Evolutionary conservation across 2,329 filamentous ascomycete genomes (phyloP).

Genomic region (Chalara sp.): DNA sequence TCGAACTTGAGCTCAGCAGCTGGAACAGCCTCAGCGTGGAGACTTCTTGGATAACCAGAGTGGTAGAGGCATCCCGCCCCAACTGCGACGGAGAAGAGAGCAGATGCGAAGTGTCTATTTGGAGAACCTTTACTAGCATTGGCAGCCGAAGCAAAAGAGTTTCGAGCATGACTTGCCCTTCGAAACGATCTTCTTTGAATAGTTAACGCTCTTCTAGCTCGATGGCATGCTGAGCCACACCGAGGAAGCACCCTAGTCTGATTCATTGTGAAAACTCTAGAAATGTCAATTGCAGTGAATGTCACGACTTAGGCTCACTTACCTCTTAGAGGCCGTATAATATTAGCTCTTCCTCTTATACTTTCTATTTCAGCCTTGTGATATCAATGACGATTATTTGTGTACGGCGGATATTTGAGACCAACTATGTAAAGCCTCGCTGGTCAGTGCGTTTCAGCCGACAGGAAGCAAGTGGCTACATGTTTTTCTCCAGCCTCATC

Average conservation of each 20-base stretch:
- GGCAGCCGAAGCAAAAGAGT: not conserved
- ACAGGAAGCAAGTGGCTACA: too few species aligned
- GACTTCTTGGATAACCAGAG: slow-evolving; percentile 14
- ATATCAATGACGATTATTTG: not conserved
- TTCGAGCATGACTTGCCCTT: slow-evolving; percentile 7
- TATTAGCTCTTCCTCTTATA: too few species aligned
- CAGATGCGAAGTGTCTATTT: slow-evolving; percentile 7
- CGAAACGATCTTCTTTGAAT: slow-evolving; percentile 17
- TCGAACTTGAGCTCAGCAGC: slow-evolving; percentile 60
- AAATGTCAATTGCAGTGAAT: not conserved
- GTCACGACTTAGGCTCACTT: too few species aligned
- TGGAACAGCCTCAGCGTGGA: slow-evolving; percentile 24
- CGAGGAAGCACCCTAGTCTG: slow-evolving; percentile 12
- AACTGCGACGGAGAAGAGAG: slow-evolving; percentile 17
- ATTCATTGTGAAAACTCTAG: slow-evolving; percentile 13
- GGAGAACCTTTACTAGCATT: slow-evolving; percentile 8
- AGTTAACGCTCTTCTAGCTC: slow-evolving; percentile 8
- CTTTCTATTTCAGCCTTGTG: slow-evolving; percentile 9
- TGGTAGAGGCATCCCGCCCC: slow-evolving; percentile 20
- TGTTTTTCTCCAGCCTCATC: too few species aligned
- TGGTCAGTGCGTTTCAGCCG: too few species aligned
- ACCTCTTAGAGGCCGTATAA: too few species aligned
- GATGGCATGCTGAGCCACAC: slow-evolving; percentile 8
- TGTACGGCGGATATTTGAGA: too few species aligned
- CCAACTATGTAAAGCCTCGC: too few species aligned